A percentile compares a stretch with the other conserved stretches of the same genome.
Evolutionary conservation across 192 early-diverging fungal genomes (phyloP).

Genomic region (Entophlyctis luteolus): DNA sequence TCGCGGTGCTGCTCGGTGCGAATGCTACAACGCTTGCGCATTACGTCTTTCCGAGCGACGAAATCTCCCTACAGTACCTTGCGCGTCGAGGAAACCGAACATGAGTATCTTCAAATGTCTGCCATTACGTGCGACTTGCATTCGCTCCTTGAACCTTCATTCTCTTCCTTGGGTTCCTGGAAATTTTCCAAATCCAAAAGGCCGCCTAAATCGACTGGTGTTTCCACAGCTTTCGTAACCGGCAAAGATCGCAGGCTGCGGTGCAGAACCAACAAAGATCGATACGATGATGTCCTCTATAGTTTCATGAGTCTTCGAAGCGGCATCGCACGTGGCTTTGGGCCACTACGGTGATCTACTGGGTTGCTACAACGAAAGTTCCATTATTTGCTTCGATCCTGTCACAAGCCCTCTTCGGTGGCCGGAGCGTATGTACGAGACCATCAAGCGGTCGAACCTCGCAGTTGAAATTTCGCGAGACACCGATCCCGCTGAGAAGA

Average conservation of each 20-base stretch:
- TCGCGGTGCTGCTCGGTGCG: conserved; percentile 76
- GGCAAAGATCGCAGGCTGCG: neutral
- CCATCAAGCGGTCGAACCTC: conserved; percentile 57
- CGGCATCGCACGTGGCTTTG: too few relatives aligned
- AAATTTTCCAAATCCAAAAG: neutral
- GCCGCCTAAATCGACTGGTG: neutral
- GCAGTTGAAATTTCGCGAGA: conserved; percentile 65
- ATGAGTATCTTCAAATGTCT: conserved; percentile 59
- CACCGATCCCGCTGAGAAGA: conserved; percentile 67
- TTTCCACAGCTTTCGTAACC: neutral
- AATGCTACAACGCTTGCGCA: conserved; percentile 81
- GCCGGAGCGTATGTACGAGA: conserved; percentile 53
- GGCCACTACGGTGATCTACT: too few relatives aligned
- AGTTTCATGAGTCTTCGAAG: too few relatives aligned
- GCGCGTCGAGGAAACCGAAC: conserved; percentile 58
- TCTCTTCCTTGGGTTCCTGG: conserved; percentile 29
- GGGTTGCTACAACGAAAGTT: conserved; percentile 33
- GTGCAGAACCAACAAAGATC: neutral
- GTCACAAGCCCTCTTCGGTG: conserved; percentile 74
- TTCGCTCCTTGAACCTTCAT: conserved; percentile 70
- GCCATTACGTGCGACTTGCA: conserved; percentile 54
- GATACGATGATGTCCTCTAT: neutral
- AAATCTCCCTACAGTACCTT: conserved; percentile 63
- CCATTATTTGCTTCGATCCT: conserved; percentile 80
- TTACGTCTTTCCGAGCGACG: conserved; percentile 81